A percentile compares a stretch with the other conserved stretches of the same genome.
phyloP scores from a whole-genome alignment of 2,329 filamentous ascomycete genomes.

The Aspergillus udagawae region DNA sequence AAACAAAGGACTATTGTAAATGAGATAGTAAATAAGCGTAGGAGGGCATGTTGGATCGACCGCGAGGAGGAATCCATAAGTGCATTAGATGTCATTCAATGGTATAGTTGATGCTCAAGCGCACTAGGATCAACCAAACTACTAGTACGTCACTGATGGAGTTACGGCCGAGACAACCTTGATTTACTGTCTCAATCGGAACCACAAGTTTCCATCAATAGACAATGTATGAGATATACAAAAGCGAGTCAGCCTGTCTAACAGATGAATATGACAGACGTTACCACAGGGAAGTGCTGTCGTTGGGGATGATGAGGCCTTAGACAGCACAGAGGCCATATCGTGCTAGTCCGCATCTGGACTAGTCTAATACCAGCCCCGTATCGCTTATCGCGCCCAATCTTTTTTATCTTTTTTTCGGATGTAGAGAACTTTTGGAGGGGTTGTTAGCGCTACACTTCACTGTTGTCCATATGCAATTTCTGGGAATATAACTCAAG shows the following conservation, averaged over 20 bases:
- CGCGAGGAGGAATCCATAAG: conserved; percentile 7
- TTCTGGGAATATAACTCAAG: neutral
- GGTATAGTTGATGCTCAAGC: neutral
- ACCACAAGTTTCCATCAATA: neutral
- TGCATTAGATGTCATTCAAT: neutral
- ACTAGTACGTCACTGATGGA: neutral
- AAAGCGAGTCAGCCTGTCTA: neutral
- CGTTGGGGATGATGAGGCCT: neutral
- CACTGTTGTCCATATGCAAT: neutral
- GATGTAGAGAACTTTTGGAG: neutral
- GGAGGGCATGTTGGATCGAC: neutral
- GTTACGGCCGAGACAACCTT: neutral
- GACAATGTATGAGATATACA: neutral
- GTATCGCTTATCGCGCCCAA: conserved; percentile 21
- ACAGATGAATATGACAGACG: neutral
- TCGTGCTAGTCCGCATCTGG: conserved; percentile 6
- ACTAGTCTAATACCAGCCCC: conserved; percentile 2
- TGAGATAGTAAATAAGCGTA: conserved; percentile 7
- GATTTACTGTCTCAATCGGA: neutral
- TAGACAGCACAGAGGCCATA: neutral
- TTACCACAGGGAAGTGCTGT: neutral
- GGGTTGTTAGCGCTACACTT: neutral
- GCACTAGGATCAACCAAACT: neutral
- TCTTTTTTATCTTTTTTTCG: conserved; percentile 10
- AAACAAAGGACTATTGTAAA: conserved; percentile 11